Base-by-base conservation (phyloP, 2,329 filamentous ascomycete species). In the Penicillium sp. region DNA sequence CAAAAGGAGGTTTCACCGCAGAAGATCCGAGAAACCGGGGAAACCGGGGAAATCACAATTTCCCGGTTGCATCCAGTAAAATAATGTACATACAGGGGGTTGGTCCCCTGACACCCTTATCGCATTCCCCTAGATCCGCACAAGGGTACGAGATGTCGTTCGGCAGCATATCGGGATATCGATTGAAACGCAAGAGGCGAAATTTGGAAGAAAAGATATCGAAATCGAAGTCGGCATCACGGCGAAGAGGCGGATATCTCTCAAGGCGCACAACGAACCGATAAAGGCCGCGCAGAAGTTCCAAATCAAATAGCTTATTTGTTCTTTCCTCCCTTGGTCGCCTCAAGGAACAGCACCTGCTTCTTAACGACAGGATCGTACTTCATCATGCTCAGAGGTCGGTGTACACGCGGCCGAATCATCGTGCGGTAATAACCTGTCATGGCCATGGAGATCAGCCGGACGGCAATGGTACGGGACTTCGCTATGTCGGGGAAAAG, bases 331-430 rank as follows among this genome's bases (percentile, higher is more conserved):
- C 88, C 88, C 72, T 91, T 88, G 73, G 96, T 97, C 71, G 90
- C 86, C 74, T 99, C 94, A 55, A 97, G 84, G 77, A 99, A 99
- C 30, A 99, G 82, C 31, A 99, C 94, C 78, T 96, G 89, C 80
- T 93, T 91, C 75, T 91, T 89, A 53, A 99, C 94, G 62, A 99
- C 92, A 40, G 94, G 94, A 73, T 99, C 94, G 77, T 99, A 99
- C 81, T 99, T 99, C 67, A 99, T 80, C 91, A 99, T 94, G 79
- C 91, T 95, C 77, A 99, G 84, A 54, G 95, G 92, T 42, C 88
- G 82, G 60, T 91, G 83, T 30, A 84, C 83, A 65, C 94, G 88
- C 12, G 91, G 92, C 56, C 95, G 87, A 66, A 88, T 83, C 75
- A 96, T 86, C 51, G 91, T 95, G 76, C 93, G 92, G 82, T 93